Evolutionary conservation across 1,284 basidiomycete species (phyloP).

Genomic region (Salmacisia buchloeana): DNA sequence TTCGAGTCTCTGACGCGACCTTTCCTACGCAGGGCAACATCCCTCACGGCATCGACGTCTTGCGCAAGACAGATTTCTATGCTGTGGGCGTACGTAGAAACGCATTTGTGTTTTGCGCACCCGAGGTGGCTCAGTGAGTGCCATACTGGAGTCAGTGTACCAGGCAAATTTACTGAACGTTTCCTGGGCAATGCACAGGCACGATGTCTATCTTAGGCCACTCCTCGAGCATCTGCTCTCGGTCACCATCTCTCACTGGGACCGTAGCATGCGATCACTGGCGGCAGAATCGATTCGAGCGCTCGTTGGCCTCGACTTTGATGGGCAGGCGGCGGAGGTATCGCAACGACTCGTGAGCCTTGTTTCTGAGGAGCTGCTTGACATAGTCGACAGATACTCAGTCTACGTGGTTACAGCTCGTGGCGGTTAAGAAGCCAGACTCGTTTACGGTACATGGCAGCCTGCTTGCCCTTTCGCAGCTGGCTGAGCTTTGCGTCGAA

Average conservation of each 20-base stretch:
- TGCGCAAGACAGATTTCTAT: conserved; percentile 89
- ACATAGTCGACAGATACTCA: no score
- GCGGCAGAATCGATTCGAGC: conserved; percentile 71
- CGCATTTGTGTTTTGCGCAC: conserved; percentile 75
- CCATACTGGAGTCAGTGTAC: neutral
- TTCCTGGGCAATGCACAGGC: conserved; percentile 38
- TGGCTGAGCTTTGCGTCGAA: conserved; percentile 59
- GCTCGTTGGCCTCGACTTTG: conserved; percentile 64
- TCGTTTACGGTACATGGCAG: conserved; percentile 71
- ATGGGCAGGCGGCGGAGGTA: conserved; percentile 52
- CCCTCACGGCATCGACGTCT: conserved; percentile 85
- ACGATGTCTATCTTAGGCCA: conserved; percentile 63
- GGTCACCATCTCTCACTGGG: conserved; percentile 83
- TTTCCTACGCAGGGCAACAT: conserved; percentile 61
- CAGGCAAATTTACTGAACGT: neutral
- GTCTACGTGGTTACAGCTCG: neutral
- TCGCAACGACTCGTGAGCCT: conserved; percentile 1
- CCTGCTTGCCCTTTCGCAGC: conserved; percentile 67
- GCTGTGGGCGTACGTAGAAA: conserved; percentile 78
- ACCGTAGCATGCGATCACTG: conserved; percentile 69
- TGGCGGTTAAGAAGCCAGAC: conserved; percentile 53
- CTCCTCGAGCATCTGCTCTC: conserved; percentile 71
- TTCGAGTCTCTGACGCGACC: no score
- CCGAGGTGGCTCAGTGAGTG: conserved; percentile 74
- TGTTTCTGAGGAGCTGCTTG: no score